Conservation (phyloP, 371 early-diverging fungal species). For the Nematocida displodere region DNA sequence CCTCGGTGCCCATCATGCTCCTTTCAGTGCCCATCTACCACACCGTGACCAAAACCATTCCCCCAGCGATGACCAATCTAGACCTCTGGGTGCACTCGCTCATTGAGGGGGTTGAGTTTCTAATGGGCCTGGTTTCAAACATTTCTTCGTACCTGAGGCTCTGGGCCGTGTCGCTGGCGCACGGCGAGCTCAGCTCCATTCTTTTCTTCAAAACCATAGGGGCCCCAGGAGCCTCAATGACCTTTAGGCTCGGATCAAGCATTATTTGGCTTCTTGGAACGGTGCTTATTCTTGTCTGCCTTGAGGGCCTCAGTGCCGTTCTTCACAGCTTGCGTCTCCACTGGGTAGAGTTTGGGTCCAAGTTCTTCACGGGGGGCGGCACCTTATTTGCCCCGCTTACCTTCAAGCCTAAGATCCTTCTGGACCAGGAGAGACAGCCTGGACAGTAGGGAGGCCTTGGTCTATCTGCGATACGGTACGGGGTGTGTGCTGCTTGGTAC, state of each 20-base stretch:
- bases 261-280: slow-evolving; percentile 68
- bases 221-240: slow-evolving; percentile 65
- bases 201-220: slow-evolving; percentile 86
- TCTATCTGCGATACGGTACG: no score
- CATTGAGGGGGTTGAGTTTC: slow-evolving; percentile 98
- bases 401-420: slow-evolving; percentile 49
- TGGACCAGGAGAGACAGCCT: slow-evolving; percentile 18
- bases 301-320: slow-evolving; percentile 96
- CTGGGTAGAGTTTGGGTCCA: slow-evolving; percentile 98
- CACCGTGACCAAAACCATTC: slow-evolving; percentile 1
- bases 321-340: slow-evolving; percentile 95
- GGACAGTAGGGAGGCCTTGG: no score
- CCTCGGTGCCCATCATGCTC: slow-evolving; percentile 96
- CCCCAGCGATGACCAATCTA: slow-evolving; percentile 53
- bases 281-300: slow-evolving; percentile 75
- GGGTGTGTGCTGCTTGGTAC: no score
- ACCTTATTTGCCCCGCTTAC: slow-evolving; percentile 73
- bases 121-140: slow-evolving; percentile 90
- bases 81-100: slow-evolving; percentile 72
- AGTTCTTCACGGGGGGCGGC: slow-evolving; percentile 85
- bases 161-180: slow-evolving; percentile 98
- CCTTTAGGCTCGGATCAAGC: slow-evolving; percentile 70
- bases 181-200: slow-evolving; percentile 93
- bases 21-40: slow-evolving; percentile 73
- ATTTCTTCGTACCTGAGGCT: slow-evolving; percentile 96